Evolutionary conservation across 352 stramenopile species (phyloP).

Genomic region (Phytophthora melonis): DNA sequence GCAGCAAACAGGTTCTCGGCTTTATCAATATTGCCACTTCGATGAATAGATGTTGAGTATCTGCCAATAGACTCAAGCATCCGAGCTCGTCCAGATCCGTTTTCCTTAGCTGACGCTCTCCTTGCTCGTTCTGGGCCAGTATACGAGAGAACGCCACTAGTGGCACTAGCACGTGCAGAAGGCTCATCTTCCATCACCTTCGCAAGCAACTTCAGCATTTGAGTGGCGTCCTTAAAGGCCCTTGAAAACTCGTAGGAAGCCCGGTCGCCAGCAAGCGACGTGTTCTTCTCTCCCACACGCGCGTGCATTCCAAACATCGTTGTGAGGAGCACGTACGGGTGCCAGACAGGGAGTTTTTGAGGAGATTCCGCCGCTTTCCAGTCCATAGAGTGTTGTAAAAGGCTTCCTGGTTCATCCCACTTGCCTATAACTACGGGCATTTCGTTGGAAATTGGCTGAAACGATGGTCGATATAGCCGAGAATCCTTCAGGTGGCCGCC

Average conservation of each 20-base stretch:
- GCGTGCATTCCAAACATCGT: slow-evolving; percentile 89
- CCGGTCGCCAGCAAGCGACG: slow-evolving; percentile 68
- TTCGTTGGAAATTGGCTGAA: slow-evolving; percentile 63
- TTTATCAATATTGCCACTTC: slow-evolving; percentile 67
- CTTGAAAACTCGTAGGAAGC: slow-evolving; percentile 73
- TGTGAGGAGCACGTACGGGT: slow-evolving; percentile 85
- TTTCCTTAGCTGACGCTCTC: slow-evolving; percentile 22
- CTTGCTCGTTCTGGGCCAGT: slow-evolving; percentile 33
- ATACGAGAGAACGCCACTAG: slow-evolving; percentile 70
- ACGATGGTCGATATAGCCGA: slow-evolving; percentile 14
- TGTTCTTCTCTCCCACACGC: slow-evolving; percentile 82
- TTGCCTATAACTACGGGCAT: slow-evolving; percentile 83
- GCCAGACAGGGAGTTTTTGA: slow-evolving; percentile 86
- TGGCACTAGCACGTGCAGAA: slow-evolving; percentile 66
- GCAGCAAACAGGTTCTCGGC: slow-evolving; percentile 77
- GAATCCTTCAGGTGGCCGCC: slow-evolving; percentile 50
- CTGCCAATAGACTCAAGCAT: slow-evolving; percentile 66
- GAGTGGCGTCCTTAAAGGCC: slow-evolving; percentile 80
- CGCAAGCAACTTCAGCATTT: slow-evolving; percentile 85
- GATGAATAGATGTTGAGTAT: slow-evolving; percentile 77
- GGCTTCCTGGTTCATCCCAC: slow-evolving; percentile 79
- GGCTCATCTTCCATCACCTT: slow-evolving; percentile 76
- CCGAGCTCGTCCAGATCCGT: slow-evolving; percentile 20
- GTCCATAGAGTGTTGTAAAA: slow-evolving; percentile 79
- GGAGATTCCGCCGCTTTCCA: slow-evolving; percentile 76